Evolutionary conservation across 2,329 filamentous ascomycete genomes (phyloP), one percentile per base, ranked within the genome.

Genomic region (Phyllosticta ampelicida): DNA sequence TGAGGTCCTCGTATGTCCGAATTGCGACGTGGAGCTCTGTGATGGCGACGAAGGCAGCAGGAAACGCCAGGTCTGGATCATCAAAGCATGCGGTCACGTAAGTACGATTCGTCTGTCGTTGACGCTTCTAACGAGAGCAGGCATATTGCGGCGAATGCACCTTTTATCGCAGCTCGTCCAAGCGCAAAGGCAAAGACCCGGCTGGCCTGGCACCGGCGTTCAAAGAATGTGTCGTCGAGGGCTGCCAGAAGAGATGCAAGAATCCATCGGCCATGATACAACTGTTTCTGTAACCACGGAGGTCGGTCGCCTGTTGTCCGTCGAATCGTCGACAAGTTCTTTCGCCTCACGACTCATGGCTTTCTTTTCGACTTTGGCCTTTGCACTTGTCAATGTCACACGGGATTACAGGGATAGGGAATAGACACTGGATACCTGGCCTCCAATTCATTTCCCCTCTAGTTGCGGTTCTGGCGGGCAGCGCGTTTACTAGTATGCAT

Each of bases 71-170:
- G 92, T 97, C 62, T 97, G 91, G 90, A 86, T 94, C 0, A 80
- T 94, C 36, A 96, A 91, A 72, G 80, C 80, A 55, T 99, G 94
- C 70, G 94, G 94, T 63, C 94, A 99, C 75, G 94, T 97, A 80
- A 71, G 82, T 77, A 28, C n/a, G 11, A 13, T n/a, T n/a, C 4
- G 48, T 48, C 23, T n/a, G 13, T 9, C 28, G 30, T 5, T 52
- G 29, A 59, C 13, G 48, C 26, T 53, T 29, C 55, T 65, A 55
- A 65, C 51, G 16, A 44, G 16, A 49, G 16, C 56, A 80, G 78
- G 76, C 77, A 2, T 81, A 81, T 61, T 81, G 79, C 63, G 79
- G 79, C 54, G 71, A 73, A 59, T 81, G 79, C 64, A 74, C 77
- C 23, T 64, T 69, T 8, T 72, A 74, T 36, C 74, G 74, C 9